These are phyloP conservation scores for Botrytis elliptica DNA, from an alignment of 2,329 filamentous ascomycete genomes.

Conservation along the genomic window DNA sequence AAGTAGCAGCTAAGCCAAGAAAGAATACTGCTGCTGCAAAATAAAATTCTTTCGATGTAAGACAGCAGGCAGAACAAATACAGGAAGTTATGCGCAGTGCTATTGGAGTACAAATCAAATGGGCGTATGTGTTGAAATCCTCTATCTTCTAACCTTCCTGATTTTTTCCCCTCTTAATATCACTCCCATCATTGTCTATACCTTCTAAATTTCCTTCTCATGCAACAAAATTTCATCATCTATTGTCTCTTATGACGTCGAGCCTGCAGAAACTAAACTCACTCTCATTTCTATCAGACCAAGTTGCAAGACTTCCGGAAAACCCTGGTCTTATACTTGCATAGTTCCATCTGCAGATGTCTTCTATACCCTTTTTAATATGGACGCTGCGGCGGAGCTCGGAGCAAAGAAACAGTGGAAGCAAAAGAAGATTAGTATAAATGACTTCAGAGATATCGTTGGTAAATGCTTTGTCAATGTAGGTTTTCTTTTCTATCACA, in stretches of 20 bases:
- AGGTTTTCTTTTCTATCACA: neutral
- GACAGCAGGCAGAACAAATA: neutral
- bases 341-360: neutral
- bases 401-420: neutral
- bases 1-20: neutral
- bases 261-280: neutral
- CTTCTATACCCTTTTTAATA: neutral
- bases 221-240: neutral
- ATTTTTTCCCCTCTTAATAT: neutral
- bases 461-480: neutral
- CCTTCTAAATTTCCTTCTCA: neutral
- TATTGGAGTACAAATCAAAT: neutral
- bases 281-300: neutral
- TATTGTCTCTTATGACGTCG: neutral
- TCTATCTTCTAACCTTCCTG: neutral
- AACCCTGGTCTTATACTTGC: neutral
- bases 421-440: neutral
- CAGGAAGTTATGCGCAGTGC: neutral
- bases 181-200: neutral
- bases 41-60: neutral
- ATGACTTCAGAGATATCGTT: neutral
- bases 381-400: neutral
- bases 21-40: neutral
- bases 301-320: neutral
- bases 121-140: neutral